phyloP scores from a whole-genome alignment of 2,329 filamentous ascomycete species.

The Sporothrix pallida region DNA sequence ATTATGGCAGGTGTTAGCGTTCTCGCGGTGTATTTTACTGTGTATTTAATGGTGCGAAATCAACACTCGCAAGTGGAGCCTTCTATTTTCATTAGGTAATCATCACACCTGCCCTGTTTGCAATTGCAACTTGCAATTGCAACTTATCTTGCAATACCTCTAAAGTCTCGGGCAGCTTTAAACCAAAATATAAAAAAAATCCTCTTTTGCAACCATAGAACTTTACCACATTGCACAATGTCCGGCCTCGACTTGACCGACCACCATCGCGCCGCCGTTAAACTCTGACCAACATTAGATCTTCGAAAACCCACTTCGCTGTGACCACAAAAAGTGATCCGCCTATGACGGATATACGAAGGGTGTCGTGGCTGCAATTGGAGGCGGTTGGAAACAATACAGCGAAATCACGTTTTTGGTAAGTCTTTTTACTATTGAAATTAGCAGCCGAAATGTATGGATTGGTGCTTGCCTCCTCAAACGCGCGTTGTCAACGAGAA shows the following conservation, averaged over 20 bases:
- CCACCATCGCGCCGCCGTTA: not conserved
- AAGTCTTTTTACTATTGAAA: not conserved
- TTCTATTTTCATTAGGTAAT: no score
- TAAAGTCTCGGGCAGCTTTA: not conserved
- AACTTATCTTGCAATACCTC: not conserved
- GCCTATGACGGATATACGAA: no score
- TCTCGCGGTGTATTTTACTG: no score
- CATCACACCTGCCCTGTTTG: not conserved
- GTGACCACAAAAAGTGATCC: not conserved
- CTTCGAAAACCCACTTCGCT: not conserved
- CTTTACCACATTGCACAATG: not conserved
- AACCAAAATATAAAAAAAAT: no score
- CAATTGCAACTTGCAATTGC: no score
- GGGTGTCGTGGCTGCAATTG: no score
- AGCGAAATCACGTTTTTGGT: not conserved
- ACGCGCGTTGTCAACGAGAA: constrained; percentile 1
- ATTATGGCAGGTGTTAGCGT: not conserved
- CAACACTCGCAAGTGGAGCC: not conserved
- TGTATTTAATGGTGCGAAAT: not conserved
- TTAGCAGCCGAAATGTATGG: not conserved
- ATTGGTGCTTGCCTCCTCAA: not conserved
- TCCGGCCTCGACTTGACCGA: not conserved
- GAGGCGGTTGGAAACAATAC: not conserved
- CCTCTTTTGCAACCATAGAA: not conserved
- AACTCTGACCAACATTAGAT: not conserved